phyloP scores from a whole-genome alignment of 108 stramenopile species.

The Fragilariopsis cylindrus region DNA sequence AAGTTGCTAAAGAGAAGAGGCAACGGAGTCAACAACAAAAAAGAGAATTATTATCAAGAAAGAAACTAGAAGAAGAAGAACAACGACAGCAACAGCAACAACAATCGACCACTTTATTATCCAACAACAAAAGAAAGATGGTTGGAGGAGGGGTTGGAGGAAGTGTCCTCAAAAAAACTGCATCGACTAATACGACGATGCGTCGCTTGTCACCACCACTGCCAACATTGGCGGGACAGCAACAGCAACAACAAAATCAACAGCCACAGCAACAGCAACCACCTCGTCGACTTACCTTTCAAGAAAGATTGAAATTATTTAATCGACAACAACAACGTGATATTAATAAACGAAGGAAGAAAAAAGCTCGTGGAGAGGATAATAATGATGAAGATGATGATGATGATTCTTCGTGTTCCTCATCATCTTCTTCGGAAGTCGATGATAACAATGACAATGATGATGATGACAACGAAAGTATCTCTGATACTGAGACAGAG shows the following conservation, averaged over 20 bases:
- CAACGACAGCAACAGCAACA: neutral
- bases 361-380: neutral
- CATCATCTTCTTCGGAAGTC: neutral
- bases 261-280: neutral
- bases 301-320: constrained; percentile 4
- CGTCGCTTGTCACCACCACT: neutral
- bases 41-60: neutral
- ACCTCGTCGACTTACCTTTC: constrained; percentile 1
- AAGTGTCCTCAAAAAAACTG: too few species aligned
- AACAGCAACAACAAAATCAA: neutral
- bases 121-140: neutral
- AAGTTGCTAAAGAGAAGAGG: constrained; percentile 5
- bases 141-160: too few species aligned
- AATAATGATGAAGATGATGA: neutral
- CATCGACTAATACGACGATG: neutral
- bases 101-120: neutral
- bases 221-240: neutral
- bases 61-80: neutral
- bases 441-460: neutral
- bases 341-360: neutral
- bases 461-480: neutral
- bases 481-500: constrained; percentile 31
- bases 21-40: neutral
- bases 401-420: too few species aligned
- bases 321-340: neutral